Evolutionary conservation across 768 basidiomycete species (phyloP).

Genomic region (Tricholomella constricta): DNA sequence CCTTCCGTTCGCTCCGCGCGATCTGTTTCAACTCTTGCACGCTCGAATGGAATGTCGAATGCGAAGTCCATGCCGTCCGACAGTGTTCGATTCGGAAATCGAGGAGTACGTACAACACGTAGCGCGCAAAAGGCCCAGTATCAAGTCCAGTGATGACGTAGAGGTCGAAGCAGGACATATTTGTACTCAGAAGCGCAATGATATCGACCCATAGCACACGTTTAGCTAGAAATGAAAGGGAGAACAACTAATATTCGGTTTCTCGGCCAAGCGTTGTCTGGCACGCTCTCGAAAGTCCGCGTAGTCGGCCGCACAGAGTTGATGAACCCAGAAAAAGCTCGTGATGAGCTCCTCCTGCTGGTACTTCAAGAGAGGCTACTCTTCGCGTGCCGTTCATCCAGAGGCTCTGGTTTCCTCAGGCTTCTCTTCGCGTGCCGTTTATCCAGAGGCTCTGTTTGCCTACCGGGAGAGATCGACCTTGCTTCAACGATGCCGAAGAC

Average conservation of each 20-base stretch:
- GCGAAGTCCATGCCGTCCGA: no score
- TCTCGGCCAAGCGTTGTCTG: constrained; percentile 17
- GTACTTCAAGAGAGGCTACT: constrained; percentile 33
- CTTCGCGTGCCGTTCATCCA: constrained; percentile 38
- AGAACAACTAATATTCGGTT: constrained; percentile 37
- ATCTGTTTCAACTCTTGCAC: no score
- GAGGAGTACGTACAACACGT: no score
- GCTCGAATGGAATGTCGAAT: no score
- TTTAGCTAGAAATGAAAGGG: constrained; percentile 23
- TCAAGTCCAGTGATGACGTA: no score
- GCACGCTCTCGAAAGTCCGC: constrained; percentile 31
- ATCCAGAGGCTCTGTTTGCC: constrained; percentile 45
- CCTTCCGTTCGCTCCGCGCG: no score
- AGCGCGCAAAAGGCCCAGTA: no score
- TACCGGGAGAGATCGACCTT: constrained; percentile 9
- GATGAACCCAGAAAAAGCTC: constrained; percentile 40
- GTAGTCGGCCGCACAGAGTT: constrained; percentile 43
- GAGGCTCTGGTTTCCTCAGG: constrained; percentile 42
- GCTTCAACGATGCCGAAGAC: neutral
- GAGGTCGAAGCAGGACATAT: no score
- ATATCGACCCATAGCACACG: no score
- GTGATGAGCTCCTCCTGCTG: constrained; percentile 37
- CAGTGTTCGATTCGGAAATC: no score
- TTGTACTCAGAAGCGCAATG: no score
- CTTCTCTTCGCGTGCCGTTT: constrained; percentile 33